Evolutionary conservation across 441 rosid genomes (phyloP), one percentile per base, ranked within the genome.

Genomic region (Adansonia rubrostipa): DNA sequence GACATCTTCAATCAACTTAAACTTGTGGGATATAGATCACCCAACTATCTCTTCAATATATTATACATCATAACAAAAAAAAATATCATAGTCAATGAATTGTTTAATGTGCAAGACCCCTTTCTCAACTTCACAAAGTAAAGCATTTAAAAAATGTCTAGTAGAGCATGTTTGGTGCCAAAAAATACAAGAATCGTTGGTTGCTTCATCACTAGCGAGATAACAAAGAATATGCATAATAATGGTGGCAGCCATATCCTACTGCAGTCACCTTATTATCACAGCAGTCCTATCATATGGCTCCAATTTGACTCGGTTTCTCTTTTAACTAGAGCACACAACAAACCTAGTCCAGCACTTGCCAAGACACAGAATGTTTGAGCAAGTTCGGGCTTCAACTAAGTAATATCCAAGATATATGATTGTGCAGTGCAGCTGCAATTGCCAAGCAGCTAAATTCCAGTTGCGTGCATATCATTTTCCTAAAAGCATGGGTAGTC

Each of bases 291-390:
- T 24, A 73, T 73, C 65, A 78, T 51, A 19, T 15, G 48, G 57
- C 73, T 62, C 48, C 28, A 36, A 36, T 28, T 80, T 70, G 62
- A 79, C n/a, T 60, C 62, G 9, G n/a, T 65, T 33, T 73, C 54
- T 45, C 8, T 65, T 40, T 6, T 40, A 48, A 42, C 65, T 19
- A 22, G 10, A 67, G 19, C 58, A 69, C 73, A 69, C 19, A 53
- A 40, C 6, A 17, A 74, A 50, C 36, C 45, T 1, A 36, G 69
- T 19, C 65, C 33, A 50, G 19, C 51, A 20, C 60, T 67, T 45
- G 17, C 70, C 53, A 20, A 6, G 6, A 20, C 17, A 45, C 9
- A 7, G 57, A 14, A 24, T 70, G 74, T 28, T 50, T 24, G 45
- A 50, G 44, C 58, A 70, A 70, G 60, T 70, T 70, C 5, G 1